These are phyloP conservation scores for Syzygium grande DNA, from an alignment of 345 rosid species.

Conservation along the genomic window DNA sequence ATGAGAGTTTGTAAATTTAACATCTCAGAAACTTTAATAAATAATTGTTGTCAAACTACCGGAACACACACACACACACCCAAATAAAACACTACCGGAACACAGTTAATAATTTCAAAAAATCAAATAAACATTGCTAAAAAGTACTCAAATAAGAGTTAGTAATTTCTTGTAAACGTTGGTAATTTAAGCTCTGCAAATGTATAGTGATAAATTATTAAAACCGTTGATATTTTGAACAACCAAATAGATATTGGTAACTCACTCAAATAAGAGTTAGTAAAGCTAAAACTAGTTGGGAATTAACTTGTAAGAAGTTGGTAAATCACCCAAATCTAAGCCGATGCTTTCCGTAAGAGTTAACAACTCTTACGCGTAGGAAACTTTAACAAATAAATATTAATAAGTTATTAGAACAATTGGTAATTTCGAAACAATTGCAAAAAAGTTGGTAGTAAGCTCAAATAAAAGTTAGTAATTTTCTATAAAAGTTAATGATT, in stretches of 20 bases:
- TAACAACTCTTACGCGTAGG: neutral
- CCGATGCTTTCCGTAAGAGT: neutral
- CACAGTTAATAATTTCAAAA: neutral
- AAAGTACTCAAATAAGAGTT: neutral
- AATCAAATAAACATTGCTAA: neutral
- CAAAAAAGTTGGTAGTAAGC: neutral
- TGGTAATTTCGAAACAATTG: neutral
- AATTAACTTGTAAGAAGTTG: neutral
- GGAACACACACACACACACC: neutral
- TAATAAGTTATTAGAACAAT: neutral
- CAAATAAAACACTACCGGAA: neutral
- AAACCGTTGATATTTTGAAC: neutral
- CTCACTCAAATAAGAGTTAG: neutral
- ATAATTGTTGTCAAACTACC: neutral
- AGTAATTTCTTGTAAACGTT: neutral
- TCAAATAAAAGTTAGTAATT: neutral
- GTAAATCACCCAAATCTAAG: neutral
- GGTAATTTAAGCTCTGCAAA: neutral
- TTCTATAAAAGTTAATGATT: neutral
- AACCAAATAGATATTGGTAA: neutral
- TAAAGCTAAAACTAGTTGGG: neutral
- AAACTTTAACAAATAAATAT: neutral
- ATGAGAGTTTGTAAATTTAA: neutral
- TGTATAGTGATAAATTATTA: neutral
- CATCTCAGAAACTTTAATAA: neutral